Evolutionary conservation across 2,329 filamentous ascomycete genomes (phyloP), one percentile per base, ranked within the genome.

Genomic region (Arthroderma sp.): DNA sequence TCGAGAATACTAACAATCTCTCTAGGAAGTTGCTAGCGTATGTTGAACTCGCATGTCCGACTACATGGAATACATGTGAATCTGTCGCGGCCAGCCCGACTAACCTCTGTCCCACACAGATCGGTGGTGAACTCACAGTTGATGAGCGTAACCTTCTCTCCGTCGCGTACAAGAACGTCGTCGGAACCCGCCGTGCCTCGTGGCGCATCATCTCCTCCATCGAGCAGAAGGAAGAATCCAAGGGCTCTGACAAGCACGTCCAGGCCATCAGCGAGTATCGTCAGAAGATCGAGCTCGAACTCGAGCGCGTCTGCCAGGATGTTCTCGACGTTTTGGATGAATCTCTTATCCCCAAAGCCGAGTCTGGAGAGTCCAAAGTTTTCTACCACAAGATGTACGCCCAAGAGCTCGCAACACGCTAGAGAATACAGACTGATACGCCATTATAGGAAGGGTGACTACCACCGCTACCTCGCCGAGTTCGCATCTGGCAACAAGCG

Each of bases 331-430:
- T 97, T 67, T 82, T 97, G 65, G 91, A 96, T 74, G 81, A 95
- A 71, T 85, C 84, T 73, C 81, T 97, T 71, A 97, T 97, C 73
- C 91, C 91, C 76, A 91, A 93, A 77, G 91, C 91, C 72, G 87
- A 93, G 77, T 87, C 88, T 66, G 91, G 91, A 79, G 91, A 97
- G 82, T 95, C 90, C 75, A 97, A 96, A 85, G 91, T 97, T 74
- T 97, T 97, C 78, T 97, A 97, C 81, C 91, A 96, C 86, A 97
- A 97, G 85, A 97, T 97, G 91, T 96, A 79, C 68, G 88, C 81
- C 64, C 33, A 13, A 25, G n/a, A 25, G 13, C 13, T 11, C 25
- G 6, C 15, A 11, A 4, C 1, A 33, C n/a, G 5, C 9, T 15
- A 55, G 62, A 35, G 52, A 60, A 58, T 31, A 43, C 33, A 58